Percentiles rank a stretch among this genome's conserved stretches.
Conservation (phyloP, 2,329 filamentous ascomycete species). For the Epichloe sp. region DNA sequence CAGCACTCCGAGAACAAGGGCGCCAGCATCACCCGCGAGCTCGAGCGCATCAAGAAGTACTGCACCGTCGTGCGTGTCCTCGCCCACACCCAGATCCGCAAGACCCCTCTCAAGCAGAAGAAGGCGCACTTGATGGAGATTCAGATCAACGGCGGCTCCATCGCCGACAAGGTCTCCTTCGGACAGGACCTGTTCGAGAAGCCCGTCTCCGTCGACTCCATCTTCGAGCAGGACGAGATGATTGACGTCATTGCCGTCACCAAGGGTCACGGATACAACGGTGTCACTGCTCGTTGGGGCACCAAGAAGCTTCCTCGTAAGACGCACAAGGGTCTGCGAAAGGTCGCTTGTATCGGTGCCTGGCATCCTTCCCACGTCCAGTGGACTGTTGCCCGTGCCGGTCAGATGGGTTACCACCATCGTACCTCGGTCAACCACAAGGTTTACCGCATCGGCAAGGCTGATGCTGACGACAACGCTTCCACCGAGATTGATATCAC, state of each 20-base stretch:
- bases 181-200: slow-evolving; percentile 97
- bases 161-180: slow-evolving; percentile 95
- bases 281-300: slow-evolving; percentile 96
- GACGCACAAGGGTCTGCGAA: slow-evolving; percentile 99
- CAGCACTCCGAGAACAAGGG: slow-evolving; percentile 93
- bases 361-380: slow-evolving; percentile 99
- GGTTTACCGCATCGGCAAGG: slow-evolving; percentile 97
- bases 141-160: slow-evolving; percentile 94
- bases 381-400: slow-evolving; percentile 99
- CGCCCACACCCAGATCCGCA: slow-evolving; percentile 98
- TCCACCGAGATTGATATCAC: slow-evolving; percentile 92
- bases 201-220: slow-evolving; percentile 79
- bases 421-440: slow-evolving; percentile 99
- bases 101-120: slow-evolving; percentile 99
- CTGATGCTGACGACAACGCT: slow-evolving; percentile 77
- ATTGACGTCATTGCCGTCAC: slow-evolving; percentile 98
- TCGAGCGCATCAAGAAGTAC: slow-evolving; percentile 99
- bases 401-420: slow-evolving; percentile 99
- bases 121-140: slow-evolving; percentile 99
- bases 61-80: slow-evolving; percentile 98
- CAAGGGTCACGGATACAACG: slow-evolving; percentile 97
- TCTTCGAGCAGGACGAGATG: slow-evolving; percentile 99
- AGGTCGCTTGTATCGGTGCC: slow-evolving; percentile 99
- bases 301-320: slow-evolving; percentile 99
- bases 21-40: slow-evolving; percentile 84